Evolutionary conservation across 495 filamentous ascomycete species (phyloP).

Genomic region (Aspergillus cavernicola): DNA sequence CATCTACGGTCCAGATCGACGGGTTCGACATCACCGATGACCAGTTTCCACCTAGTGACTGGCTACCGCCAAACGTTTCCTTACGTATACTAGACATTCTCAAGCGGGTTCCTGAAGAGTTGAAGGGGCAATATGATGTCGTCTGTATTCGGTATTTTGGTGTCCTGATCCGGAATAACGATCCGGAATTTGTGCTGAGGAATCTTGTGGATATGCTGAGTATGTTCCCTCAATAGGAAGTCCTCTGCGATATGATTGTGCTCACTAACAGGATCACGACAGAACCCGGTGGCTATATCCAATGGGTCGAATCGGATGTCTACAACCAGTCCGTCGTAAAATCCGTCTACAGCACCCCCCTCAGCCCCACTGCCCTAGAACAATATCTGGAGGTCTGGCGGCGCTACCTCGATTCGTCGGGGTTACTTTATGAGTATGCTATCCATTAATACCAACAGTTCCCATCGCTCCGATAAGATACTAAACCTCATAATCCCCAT

Average conservation of each 20-base stretch:
- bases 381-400: neutral
- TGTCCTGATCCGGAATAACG: neutral
- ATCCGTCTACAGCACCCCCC: neutral
- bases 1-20: neutral
- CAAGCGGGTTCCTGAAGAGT: neutral
- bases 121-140: neutral
- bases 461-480: too few relatives aligned
- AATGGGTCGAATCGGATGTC: conserved; percentile 5
- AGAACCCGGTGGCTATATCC: conserved; percentile 8
- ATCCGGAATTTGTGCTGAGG: neutral
- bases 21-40: conserved; percentile 2
- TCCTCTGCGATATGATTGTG: neutral
- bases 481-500: too few relatives aligned
- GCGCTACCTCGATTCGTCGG: neutral
- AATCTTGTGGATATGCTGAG: neutral
- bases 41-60: conserved; percentile 1
- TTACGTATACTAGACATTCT: neutral
- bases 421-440: neutral
- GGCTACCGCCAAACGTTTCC: neutral
- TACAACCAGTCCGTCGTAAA: neutral
- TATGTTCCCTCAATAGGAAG: neutral
- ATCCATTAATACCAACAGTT: too few relatives aligned
- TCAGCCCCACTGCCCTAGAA: neutral
- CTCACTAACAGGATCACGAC: too few relatives aligned
- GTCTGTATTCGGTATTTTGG: conserved; percentile 3